Evolutionary conservation across 1,284 basidiomycete species (phyloP).

Genomic region (Termitomyces sp.): DNA sequence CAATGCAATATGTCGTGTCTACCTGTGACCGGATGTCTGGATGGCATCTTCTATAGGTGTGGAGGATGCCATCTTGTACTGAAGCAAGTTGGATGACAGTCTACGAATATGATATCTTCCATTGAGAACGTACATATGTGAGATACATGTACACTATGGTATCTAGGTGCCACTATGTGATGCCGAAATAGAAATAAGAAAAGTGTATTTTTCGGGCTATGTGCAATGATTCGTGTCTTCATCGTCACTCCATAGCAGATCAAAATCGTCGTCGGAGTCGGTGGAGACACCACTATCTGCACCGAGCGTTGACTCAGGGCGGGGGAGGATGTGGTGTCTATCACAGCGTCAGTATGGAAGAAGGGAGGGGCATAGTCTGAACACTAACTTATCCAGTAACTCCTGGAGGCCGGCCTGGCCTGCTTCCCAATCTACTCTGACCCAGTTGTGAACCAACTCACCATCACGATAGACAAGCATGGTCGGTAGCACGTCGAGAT

Average conservation of each 20-base stretch:
- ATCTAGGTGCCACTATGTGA: background rate
- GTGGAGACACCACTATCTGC: conserved; percentile 31
- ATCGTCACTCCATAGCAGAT: conserved; percentile 36
- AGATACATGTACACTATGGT: background rate
- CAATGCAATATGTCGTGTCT: too few relatives aligned
- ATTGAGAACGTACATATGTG: background rate
- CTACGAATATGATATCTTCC: background rate
- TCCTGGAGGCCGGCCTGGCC: conserved; percentile 62
- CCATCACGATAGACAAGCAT: conserved; percentile 78
- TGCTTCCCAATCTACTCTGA: conserved; percentile 82
- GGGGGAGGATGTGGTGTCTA: conserved; percentile 45
- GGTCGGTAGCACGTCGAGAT: conserved; percentile 80
- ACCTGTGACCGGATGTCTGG: too few relatives aligned
- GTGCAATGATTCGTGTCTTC: conserved; percentile 22
- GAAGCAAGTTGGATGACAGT: background rate
- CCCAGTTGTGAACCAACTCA: conserved; percentile 79
- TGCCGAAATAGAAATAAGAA: background rate
- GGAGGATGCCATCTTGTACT: background rate
- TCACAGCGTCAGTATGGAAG: background rate
- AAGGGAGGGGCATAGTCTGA: background rate
- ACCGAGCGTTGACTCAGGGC: conserved; percentile 22
- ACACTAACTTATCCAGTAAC: conserved; percentile 53
- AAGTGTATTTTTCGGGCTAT: background rate
- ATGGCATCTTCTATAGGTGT: too few relatives aligned
- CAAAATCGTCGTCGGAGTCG: conserved; percentile 35